These are phyloP conservation scores for Ascoidea tarda DNA, from an alignment of 805 yeast genomes.

Conservation along the genomic window DNA sequence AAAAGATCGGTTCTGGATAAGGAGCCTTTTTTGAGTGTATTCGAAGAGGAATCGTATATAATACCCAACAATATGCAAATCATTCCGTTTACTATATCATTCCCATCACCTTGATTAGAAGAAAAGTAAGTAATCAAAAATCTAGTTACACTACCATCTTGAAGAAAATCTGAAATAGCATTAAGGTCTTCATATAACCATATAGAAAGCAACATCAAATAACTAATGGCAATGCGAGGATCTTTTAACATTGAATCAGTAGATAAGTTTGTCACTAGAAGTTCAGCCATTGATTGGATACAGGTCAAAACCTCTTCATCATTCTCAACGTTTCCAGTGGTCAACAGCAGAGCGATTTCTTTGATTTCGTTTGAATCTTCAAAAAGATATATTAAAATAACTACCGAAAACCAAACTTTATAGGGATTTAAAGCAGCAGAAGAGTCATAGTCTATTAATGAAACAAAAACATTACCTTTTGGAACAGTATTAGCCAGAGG, in stretches of 20 bases:
- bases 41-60: constrained; percentile 69
- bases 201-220: constrained; percentile 53
- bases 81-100: constrained; percentile 56
- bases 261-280: constrained; percentile 34
- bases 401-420: constrained; percentile 70
- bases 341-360: constrained; percentile 31
- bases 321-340: constrained; percentile 31
- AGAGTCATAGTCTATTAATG: constrained; percentile 65
- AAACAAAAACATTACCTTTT: constrained; percentile 49
- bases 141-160: constrained; percentile 50
- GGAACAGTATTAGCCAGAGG: constrained; percentile 13
- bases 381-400: constrained; percentile 47
- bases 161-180: constrained; percentile 64
- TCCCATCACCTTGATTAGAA: constrained; percentile 33
- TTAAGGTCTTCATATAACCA: constrained; percentile 70
- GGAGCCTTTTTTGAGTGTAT: constrained; percentile 25
- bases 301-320: constrained; percentile 60
- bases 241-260: constrained; percentile 40
- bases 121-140: constrained; percentile 55
- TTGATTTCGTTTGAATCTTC: constrained; percentile 38
- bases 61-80: constrained; percentile 60
- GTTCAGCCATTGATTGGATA: constrained; percentile 67
- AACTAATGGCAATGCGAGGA: constrained; percentile 66
- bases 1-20: constrained; percentile 45
- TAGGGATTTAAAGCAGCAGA: constrained; percentile 72